These are phyloP conservation scores for Pholiota adiposa DNA, from an alignment of 1,284 basidiomycete genomes.

Conservation along the genomic window DNA sequence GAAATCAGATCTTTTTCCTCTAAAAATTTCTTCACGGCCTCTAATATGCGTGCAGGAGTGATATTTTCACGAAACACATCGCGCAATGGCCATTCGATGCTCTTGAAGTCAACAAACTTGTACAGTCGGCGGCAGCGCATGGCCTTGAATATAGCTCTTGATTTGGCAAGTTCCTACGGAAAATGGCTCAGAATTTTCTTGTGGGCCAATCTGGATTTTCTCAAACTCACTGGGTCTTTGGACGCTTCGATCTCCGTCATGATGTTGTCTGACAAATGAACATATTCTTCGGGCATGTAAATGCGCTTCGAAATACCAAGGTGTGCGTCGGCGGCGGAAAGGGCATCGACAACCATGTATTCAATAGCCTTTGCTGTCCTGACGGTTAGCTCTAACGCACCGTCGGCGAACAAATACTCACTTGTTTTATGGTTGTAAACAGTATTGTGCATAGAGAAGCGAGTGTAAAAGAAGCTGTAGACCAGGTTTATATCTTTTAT, in stretches of 20 bases:
- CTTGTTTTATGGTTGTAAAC: constrained; percentile 82
- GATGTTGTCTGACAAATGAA: constrained; percentile 71
- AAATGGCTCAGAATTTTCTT: too few relatives aligned
- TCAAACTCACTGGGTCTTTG: constrained; percentile 50
- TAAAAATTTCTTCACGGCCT: constrained; percentile 40
- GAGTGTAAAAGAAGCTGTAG: constrained; percentile 69
- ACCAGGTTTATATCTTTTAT: constrained; percentile 78
- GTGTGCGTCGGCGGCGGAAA: constrained; percentile 64
- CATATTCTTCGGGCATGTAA: constrained; percentile 58
- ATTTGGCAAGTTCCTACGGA: constrained; percentile 57
- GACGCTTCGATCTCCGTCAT: constrained; percentile 60
- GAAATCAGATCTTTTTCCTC: background rate
- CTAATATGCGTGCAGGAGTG: constrained; percentile 59
- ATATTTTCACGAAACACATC: constrained; percentile 45
- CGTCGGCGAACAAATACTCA: constrained; percentile 30
- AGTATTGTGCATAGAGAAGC: constrained; percentile 77
- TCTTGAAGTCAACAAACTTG: constrained; percentile 68
- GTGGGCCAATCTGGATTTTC: too few relatives aligned
- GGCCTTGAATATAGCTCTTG: constrained; percentile 63
- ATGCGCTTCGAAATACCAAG: constrained; percentile 63
- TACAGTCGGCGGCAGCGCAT: constrained; percentile 69
- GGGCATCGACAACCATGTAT: constrained; percentile 78
- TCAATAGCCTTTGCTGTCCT: constrained; percentile 71
- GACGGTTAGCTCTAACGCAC: background rate
- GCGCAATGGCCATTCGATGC: constrained; percentile 54